Base-by-base conservation (phyloP, 805 yeast genomes). In the Torulaspora maleeae region DNA sequence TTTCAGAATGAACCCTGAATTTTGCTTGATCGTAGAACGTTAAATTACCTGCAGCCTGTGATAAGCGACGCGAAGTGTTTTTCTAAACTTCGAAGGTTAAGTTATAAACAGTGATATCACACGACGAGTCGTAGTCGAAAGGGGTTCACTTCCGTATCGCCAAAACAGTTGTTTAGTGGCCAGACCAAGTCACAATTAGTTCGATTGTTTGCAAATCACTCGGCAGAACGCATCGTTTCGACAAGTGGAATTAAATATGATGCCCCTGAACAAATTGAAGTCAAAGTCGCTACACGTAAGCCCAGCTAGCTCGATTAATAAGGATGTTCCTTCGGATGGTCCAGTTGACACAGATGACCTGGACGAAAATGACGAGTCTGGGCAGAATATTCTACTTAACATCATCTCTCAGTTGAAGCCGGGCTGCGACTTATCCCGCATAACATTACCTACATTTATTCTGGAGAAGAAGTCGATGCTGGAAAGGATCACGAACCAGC, bases 401-500 rank as follows among this genome's bases (percentile, higher is more conserved):
- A 87, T 91, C 47, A 93, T 91, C 45, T 72, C 95, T 10, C 97
- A 91, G 67, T 74, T 91, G 60, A 80, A 96, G 55, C 96, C 95
- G 0, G 98, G 98, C 1, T 79, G 85, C 43, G 99, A 93, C 61
- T 73, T 93, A 51, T 76, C 96, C 0, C 77, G 91, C 58, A 91
- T 93, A 52, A 91, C 99, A 0, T 73, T 93, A 42, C 99, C 99
- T 4, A 93, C 99, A 0, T 93, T 93, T 58, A 89, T 93, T 41
- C 72, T 93, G 43, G 99, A 93, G 66, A 83, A 95, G 63, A 93
- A 90, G 68, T 86, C 95, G 1, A 90, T 93, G 98, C 72, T 93
- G 44, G 99, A 93, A 66, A 79, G 99, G 61, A 87, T 93, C 54
- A 86, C 97, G 3, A 93, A 93, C 64, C 86, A 81, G 61, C 75